Evolutionary conservation across 2,329 filamentous ascomycete genomes (phyloP).

Genomic region (Chaetomiaceae sp.): DNA sequence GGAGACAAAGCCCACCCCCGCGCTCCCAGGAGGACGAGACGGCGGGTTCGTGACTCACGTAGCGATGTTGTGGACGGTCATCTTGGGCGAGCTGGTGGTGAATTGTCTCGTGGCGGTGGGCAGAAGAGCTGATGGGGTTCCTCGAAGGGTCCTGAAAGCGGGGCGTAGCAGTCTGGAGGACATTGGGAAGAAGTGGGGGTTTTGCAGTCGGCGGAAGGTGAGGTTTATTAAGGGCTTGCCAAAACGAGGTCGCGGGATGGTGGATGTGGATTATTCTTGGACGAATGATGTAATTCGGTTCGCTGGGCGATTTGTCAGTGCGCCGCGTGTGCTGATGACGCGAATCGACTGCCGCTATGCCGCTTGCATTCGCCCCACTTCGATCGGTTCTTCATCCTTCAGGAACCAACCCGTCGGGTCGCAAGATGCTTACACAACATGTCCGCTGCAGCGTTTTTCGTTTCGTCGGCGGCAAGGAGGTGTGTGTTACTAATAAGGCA

Average conservation of each 20-base stretch:
- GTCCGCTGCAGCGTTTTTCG: too few species aligned
- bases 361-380: too few species aligned
- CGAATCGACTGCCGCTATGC: too few species aligned
- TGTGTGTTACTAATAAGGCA: too few species aligned
- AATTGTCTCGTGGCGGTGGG: conserved; percentile 31
- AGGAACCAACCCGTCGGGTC: background rate
- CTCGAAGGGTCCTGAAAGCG: conserved; percentile 16
- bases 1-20: too few species aligned
- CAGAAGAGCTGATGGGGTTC: conserved; percentile 7
- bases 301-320: conserved; percentile 15
- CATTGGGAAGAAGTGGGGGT: conserved; percentile 12
- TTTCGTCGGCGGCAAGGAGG: too few species aligned
- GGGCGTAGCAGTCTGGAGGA: conserved; percentile 17
- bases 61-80: conserved; percentile 39
- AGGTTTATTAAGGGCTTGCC: conserved; percentile 9
- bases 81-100: conserved; percentile 37
- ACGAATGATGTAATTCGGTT: conserved; percentile 21
- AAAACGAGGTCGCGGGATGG: background rate
- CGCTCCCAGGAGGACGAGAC: background rate
- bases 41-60: conserved; percentile 30
- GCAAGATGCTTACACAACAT: too few species aligned
- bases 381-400: background rate
- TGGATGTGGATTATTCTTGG: conserved; percentile 17
- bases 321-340: conserved; percentile 10
- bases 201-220: background rate